phyloP scores from a whole-genome alignment of 345 rosid genomes.

The Camelina hispida region DNA sequence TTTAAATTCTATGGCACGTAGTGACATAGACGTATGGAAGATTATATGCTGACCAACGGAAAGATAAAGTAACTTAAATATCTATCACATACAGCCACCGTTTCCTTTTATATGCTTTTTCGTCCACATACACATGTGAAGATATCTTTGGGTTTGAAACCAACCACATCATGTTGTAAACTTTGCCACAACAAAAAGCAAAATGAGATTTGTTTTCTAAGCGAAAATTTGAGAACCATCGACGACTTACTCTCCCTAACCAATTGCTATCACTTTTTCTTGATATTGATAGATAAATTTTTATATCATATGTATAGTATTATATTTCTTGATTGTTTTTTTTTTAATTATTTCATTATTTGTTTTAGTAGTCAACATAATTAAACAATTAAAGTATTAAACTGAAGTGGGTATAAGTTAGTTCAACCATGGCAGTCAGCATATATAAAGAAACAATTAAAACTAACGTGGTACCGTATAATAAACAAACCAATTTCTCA shows the following conservation, averaged over 20 bases:
- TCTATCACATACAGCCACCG: constrained; percentile 24
- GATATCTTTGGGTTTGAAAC: background rate
- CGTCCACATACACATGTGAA: constrained; percentile 6
- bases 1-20: background rate
- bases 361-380: background rate
- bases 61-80: background rate
- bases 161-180: background rate
- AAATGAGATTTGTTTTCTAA: constrained; percentile 5
- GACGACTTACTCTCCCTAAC: background rate
- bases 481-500: too few relatives aligned
- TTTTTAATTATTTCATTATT: background rate
- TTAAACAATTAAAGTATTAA: too few relatives aligned
- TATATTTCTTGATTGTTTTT: background rate
- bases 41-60: background rate
- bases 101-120: constrained; percentile 9
- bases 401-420: too few relatives aligned
- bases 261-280: background rate
- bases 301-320: background rate
- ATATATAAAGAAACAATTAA: too few relatives aligned
- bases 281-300: constrained; percentile 1
- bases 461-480: too few relatives aligned
- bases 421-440: too few relatives aligned
- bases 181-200: background rate
- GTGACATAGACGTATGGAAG: background rate
- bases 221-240: background rate